These are phyloP conservation scores for Ceratobasidium sp. DNA, from an alignment of 1,284 basidiomycete species.

Conservation along the genomic window DNA sequence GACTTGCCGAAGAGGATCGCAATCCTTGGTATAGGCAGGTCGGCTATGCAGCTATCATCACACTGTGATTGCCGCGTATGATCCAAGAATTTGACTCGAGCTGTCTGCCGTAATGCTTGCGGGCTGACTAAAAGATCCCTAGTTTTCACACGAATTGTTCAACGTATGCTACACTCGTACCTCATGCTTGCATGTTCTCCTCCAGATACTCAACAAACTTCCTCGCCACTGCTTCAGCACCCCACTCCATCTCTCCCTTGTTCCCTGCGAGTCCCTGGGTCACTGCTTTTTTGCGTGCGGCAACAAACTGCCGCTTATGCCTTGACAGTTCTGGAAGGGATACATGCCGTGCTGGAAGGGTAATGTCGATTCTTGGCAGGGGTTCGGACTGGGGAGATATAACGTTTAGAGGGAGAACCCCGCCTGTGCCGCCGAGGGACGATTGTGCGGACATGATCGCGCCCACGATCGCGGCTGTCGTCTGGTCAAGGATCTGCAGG, in stretches of 20 bases:
- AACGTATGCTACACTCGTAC: neutral
- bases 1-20: neutral
- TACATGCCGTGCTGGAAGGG: conserved; percentile 75
- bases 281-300: conserved; percentile 88
- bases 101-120: neutral
- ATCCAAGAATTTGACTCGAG: neutral
- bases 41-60: neutral
- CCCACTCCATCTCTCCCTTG: conserved; percentile 81
- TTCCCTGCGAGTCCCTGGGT: conserved; percentile 80
- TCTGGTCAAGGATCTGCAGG: conserved; percentile 81
- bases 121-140: neutral
- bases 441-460: conserved; percentile 74
- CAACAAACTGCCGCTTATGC: conserved; percentile 89
- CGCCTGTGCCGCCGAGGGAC: conserved; percentile 64
- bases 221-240: conserved; percentile 75
- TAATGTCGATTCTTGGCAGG: conserved; percentile 60
- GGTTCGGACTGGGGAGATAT: conserved; percentile 27
- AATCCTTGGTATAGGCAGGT: neutral
- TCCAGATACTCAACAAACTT: conserved; percentile 87
- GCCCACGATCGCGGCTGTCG: conserved; percentile 74
- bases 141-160: neutral
- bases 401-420: conserved; percentile 66
- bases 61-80: neutral
- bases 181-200: conserved; percentile 65
- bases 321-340: conserved; percentile 89